phyloP scores from a whole-genome alignment of 2,329 filamentous ascomycete species.

The Fusarium palustre region DNA sequence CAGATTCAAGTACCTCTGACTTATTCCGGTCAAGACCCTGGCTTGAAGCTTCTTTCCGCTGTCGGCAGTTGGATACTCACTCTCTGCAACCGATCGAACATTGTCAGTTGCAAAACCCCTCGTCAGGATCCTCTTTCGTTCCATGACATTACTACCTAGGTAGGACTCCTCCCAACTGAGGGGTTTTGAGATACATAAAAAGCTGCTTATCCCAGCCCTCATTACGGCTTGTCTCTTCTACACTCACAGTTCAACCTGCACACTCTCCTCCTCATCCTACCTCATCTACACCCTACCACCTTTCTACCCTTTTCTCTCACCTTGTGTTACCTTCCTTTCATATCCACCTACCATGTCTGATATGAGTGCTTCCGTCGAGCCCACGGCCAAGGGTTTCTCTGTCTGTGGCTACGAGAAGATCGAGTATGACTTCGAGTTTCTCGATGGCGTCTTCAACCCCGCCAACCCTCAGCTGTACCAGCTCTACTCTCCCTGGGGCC shows the following conservation, averaged over 20 bases:
- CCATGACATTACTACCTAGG: background rate
- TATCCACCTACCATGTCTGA: slow-evolving; percentile 69
- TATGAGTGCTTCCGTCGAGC: slow-evolving; percentile 72
- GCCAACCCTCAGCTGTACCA: slow-evolving; percentile 71
- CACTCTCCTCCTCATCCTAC: slow-evolving; percentile 6
- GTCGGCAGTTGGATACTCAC: slow-evolving; percentile 26
- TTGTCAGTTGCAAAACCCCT: background rate
- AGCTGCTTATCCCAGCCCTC: slow-evolving; percentile 18
- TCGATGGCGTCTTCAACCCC: slow-evolving; percentile 74
- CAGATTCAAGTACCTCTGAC: background rate
- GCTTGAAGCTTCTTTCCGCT: slow-evolving; percentile 12
- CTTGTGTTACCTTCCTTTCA: background rate
- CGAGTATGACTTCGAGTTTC: slow-evolving; percentile 79
- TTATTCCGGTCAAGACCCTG: slow-evolving; percentile 7
- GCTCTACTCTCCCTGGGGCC: slow-evolving; percentile 73
- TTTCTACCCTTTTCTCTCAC: background rate
- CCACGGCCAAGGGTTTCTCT: slow-evolving; percentile 74
- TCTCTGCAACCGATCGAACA: background rate
- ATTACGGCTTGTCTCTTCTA: background rate
- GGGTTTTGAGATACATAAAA: slow-evolving; percentile 24
- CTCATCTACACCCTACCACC: slow-evolving; percentile 8
- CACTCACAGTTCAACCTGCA: slow-evolving; percentile 12
- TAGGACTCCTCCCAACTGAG: background rate
- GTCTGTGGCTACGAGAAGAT: slow-evolving; percentile 82
- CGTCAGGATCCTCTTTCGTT: background rate